Conservation (phyloP, 2,329 filamentous ascomycete genomes). For the Alternaria brassicae region DNA sequence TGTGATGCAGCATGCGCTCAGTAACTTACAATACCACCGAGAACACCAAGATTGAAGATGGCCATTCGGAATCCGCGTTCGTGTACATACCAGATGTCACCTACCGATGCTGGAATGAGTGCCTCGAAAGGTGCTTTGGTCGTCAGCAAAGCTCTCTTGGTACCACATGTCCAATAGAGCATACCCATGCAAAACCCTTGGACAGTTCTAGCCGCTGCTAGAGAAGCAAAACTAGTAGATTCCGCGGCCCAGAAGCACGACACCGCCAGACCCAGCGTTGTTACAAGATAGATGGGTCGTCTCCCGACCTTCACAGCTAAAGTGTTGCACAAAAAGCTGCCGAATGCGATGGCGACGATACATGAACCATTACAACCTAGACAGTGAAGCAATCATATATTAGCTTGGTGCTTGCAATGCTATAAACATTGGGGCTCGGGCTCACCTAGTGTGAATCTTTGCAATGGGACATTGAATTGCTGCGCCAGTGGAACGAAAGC, state of each 20-base stretch:
- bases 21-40: constrained; percentile 29
- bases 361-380: constrained; percentile 30
- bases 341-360: constrained; percentile 29
- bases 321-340: constrained; percentile 31
- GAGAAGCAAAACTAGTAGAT: constrained; percentile 27
- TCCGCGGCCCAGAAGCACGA: constrained; percentile 36
- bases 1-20: too few species aligned
- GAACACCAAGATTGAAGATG: constrained; percentile 35
- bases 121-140: constrained; percentile 32
- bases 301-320: constrained; percentile 33
- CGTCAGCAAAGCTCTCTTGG: background rate
- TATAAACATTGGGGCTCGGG: background rate
- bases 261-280: constrained; percentile 28
- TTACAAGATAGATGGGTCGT: constrained; percentile 29
- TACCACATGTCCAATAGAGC: background rate
- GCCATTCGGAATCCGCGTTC: constrained; percentile 34
- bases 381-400: background rate
- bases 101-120: constrained; percentile 33
- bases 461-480: constrained; percentile 28
- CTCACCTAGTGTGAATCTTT: constrained; percentile 24
- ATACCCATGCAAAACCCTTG: constrained; percentile 34
- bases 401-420: background rate
- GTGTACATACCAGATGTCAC: constrained; percentile 35
- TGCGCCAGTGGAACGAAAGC: constrained; percentile 32
- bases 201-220: constrained; percentile 28